Evolutionary conservation across 2,329 filamentous ascomycete species (phyloP), one percentile per base, ranked within the genome.

Genomic region (Paracoccidioides brasiliensis): DNA sequence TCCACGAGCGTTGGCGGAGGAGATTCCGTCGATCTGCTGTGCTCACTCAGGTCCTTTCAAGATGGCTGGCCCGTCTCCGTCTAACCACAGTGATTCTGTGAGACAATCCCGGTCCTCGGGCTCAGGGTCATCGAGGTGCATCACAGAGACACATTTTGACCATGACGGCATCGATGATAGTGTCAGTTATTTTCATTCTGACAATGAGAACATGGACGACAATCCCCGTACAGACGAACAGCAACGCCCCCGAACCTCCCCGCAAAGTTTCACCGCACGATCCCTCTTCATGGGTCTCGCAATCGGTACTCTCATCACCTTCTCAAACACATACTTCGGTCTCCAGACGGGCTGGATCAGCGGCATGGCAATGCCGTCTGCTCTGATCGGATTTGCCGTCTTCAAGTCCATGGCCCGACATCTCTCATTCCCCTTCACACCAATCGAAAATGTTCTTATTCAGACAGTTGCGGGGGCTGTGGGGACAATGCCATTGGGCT

Each of bases 301-400:
- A 3, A 93, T 98, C 60, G 93, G 93, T 43, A 81, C 93, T 4
- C 77, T 97, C 55, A 95, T 97, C 65, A 93, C 88, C 67, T 95
- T 95, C 69, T 94, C 88, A 53, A 98, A 98, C 68, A 96, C 94
- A 77, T 98, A 97, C 71, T 98, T 98, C 69, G 93, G 93, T n/a
- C 77, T 98, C 37, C 93, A 97, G 73, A 94, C 88, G 33, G 84
- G 84, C 61, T 87, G 84, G 84, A 80, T 88, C 41, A 82, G 84
- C 64, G 88, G 88, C 62, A 97, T 98, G 93, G 88, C 89, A 14
- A 96, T 98, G 90, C 93, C 93, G 0, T 88, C 90, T 1, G 93
- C 90, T 28, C 76, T 98, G 57, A 88, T 98, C 66, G 91, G 93
- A 1, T 97, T 96, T 67, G 91, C 90, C 9, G 86, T 95, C 63